phyloP scores from a whole-genome alignment of 805 yeast species.

The Candida endomychidarum region DNA sequence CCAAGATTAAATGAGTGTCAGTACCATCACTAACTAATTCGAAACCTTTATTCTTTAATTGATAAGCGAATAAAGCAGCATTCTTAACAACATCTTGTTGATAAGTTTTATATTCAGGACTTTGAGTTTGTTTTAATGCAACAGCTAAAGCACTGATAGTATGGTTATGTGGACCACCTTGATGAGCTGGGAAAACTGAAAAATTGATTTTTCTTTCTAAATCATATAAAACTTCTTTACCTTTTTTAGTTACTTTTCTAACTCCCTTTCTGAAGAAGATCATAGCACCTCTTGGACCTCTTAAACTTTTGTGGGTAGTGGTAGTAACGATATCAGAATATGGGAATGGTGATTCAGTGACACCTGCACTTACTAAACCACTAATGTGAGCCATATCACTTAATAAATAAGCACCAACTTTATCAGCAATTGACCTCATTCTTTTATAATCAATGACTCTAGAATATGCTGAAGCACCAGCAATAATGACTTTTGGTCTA shows the following conservation, averaged over 20 bases:
- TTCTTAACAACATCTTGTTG: conserved; percentile 86
- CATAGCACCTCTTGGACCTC: conserved; percentile 99
- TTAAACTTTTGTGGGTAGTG: conserved; percentile 96
- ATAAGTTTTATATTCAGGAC: conserved; percentile 88
- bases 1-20: conserved; percentile 94
- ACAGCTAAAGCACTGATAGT: conserved; percentile 97
- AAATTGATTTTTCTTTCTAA: conserved; percentile 94
- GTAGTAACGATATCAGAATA: conserved; percentile 98
- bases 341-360: conserved; percentile 93
- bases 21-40: conserved; percentile 91
- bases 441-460: conserved; percentile 94
- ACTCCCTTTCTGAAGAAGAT: conserved; percentile 97
- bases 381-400: conserved; percentile 99
- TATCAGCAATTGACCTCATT: conserved; percentile 95
- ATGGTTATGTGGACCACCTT: conserved; percentile 99
- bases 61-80: conserved; percentile 78
- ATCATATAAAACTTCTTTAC: conserved; percentile 87
- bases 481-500: conserved; percentile 95
- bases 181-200: conserved; percentile 99
- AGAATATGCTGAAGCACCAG: conserved; percentile 98
- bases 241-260: conserved; percentile 81
- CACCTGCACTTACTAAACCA: conserved; percentile 94
- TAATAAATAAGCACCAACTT: conserved; percentile 93
- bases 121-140: conserved; percentile 89
- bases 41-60: conserved; percentile 72